These are phyloP conservation scores for Endocarpon pusillum DNA, from an alignment of 495 filamentous ascomycete species.

Conservation along the genomic window DNA sequence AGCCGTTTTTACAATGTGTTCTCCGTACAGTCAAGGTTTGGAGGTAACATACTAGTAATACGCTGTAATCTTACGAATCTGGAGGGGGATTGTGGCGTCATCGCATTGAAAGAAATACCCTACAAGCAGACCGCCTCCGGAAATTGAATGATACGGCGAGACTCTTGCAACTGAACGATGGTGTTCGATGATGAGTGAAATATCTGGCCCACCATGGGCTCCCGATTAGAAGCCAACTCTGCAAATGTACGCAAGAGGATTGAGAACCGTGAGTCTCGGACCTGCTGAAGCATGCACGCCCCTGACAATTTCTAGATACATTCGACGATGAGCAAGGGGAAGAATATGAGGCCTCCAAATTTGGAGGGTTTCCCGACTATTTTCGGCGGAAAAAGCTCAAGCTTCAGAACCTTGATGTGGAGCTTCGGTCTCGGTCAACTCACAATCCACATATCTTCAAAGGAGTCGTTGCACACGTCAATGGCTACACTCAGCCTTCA, in stretches of 20 bases:
- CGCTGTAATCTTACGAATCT: too few species aligned
- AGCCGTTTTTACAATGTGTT: too few species aligned
- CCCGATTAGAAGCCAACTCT: slow-evolving; percentile 58
- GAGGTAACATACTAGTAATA: too few species aligned
- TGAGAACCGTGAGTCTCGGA: slow-evolving; percentile 35
- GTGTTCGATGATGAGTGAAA: too few species aligned
- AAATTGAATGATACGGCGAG: too few species aligned
- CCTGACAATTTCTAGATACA: slow-evolving; percentile 23
- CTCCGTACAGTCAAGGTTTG: too few species aligned
- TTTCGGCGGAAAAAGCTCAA: slow-evolving; percentile 91
- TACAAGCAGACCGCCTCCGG: too few species aligned
- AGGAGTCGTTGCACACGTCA: slow-evolving; percentile 74
- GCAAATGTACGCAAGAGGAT: slow-evolving; percentile 68
- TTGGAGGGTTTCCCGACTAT: slow-evolving; percentile 80
- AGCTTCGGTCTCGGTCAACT: slow-evolving; percentile 46
- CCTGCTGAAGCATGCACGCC: neutral
- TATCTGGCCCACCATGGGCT: slow-evolving; percentile 52
- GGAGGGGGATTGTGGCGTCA: too few species aligned
- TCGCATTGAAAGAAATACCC: too few species aligned
- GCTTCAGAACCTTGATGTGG: slow-evolving; percentile 77
- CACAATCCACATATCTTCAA: slow-evolving; percentile 75
- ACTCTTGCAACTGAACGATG: too few species aligned
- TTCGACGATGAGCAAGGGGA: slow-evolving; percentile 64
- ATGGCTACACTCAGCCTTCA: slow-evolving; percentile 85
- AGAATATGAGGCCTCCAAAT: slow-evolving; percentile 74